Conservation (phyloP, 2,329 filamentous ascomycete genomes). For the Byssochlamys sp. region DNA sequence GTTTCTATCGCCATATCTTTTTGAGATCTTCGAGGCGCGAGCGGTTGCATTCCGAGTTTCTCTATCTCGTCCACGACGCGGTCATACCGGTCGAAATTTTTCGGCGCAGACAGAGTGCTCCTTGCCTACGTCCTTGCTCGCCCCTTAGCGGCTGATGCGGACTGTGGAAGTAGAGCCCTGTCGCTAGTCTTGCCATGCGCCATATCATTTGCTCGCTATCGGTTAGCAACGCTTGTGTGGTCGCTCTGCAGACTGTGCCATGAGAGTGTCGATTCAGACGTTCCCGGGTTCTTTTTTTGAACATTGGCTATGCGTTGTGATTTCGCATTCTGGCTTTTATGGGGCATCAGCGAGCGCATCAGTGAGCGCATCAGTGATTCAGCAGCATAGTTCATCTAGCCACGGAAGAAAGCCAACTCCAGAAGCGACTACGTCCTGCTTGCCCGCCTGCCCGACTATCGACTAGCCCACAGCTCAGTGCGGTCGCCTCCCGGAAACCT, state of each 20-base stretch:
- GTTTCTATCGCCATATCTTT: constrained; percentile 58
- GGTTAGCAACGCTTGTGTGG: constrained; percentile 39
- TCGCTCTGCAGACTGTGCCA: constrained; percentile 23
- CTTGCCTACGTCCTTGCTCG: constrained; percentile 23
- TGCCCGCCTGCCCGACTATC: not conserved
- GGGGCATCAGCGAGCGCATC: constrained; percentile 46
- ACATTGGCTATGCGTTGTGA: constrained; percentile 20
- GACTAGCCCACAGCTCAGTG: not conserved
- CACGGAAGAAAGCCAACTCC: not conserved
- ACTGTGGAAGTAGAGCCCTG: constrained; percentile 48
- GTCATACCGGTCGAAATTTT: constrained; percentile 8
- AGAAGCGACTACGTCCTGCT: not conserved
- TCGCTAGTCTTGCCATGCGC: constrained; percentile 42
- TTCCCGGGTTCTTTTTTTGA: constrained; percentile 1
- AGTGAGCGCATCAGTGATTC: constrained; percentile 36
- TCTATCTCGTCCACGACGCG: not conserved
- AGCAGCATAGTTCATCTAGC: constrained; percentile 26
- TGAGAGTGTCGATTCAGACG: constrained; percentile 14
- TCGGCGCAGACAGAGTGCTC: constrained; percentile 26
- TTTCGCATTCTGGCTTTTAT: constrained; percentile 14
- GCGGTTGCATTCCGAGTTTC: constrained; percentile 23
- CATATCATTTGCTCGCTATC: constrained; percentile 32
- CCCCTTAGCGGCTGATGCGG: constrained; percentile 21
- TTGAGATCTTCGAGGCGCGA: constrained; percentile 32
- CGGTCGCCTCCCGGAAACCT: not conserved